Evolutionary conservation across 495 filamentous ascomycete species (phyloP), one percentile per base, ranked within the genome.

Genomic region (Tuber microsphaerosporum): DNA sequence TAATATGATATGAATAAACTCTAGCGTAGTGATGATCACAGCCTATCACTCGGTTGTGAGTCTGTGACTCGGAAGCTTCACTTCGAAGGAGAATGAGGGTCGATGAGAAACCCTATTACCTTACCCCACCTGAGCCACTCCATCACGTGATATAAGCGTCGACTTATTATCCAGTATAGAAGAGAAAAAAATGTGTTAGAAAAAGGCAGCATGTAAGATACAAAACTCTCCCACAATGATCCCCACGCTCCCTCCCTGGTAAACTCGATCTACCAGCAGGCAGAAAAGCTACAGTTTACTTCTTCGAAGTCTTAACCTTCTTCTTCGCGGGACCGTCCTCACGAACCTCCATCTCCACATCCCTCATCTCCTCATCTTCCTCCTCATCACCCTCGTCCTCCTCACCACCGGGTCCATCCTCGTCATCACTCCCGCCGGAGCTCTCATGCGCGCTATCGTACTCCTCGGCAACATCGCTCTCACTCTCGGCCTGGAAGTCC

Each of bases 391-490:
- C 88, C 31, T 82, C 87, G 69, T 83, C 86, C 26, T 84, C 89
- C 3, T 68, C 61, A 4, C 44, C 70, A 4, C 45, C 70, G 12
- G 77, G 76, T 2, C 84, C 89, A 75, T 91, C 90, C 48, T 89
- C 91, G n/a, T 85, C 89, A 68, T 86, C 88, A 71, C 88, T 89
- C 37, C 89, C 89, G 1, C 92, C 93, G 73, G 90, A 92, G 81
- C 92, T 97, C 84, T 95, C 91, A 81, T 97, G 94, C 43, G 88
- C 90, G 69, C 90, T 92, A 85, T 99, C 96, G 77, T 90, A 99
- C 83, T 99, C 96, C 85, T 99, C 96, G 1, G 94, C 96, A 0
- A 97, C 93, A 76, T 99, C 96, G 31, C 91, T 94, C 76, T 99
- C 96, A 2, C 90, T 92, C 69, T 94, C 92, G 26, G 91, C 92